Evolutionary conservation across 1,139 yeast species (phyloP), one percentile per base, ranked within the genome.

Genomic region (Blastobotrys niveus): DNA sequence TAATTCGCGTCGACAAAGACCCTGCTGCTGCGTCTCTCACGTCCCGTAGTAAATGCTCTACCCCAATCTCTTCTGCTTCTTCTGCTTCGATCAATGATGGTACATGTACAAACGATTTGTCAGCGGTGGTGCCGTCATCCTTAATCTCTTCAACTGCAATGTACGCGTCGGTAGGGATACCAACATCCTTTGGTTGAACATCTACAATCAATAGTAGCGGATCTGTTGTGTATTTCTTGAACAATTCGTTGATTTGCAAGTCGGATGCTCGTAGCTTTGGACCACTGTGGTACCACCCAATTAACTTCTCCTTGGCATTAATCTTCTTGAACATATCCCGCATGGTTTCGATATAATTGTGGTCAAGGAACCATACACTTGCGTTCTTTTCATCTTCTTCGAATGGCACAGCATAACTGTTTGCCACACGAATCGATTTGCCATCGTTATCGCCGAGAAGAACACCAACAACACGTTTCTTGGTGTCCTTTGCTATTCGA

Each of bases 211-310:
- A 74, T 52, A 93, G 72, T 45, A 91, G 71, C 3, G 98, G 98
- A 53, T 84, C 81, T 10, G 81, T 67, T 0, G 91, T 80, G 64
- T 88, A 91, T 57, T 79, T 82, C 65, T 84, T 89, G 70, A 93
- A 88, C 42, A 82, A 66, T 55, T 91, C 96, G 60, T 89, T 91
- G 60, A 93, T 91, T 61, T 84, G 86, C 54, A 91, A 72, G 64
- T 93, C 99, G 15, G 94, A 82, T 2, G 91, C 77, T 57, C 79
- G 80, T 56, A 93, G 75, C 65, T 89, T 88, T 12, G 97, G 97
- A 1, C 98, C 99, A 15, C 95, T 82, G 64, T 93, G 99, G 62
- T 93, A 93, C 99, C 99, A 93, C 9, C 99, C 99, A 64, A 93
- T 81, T 48, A 93, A 73, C 64, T 80, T 85, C 64, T 93, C 99